Evolutionary conservation across 495 filamentous ascomycete genomes (phyloP), one percentile per base, ranked within the genome.

Genomic region (Bacidia rubella): DNA sequence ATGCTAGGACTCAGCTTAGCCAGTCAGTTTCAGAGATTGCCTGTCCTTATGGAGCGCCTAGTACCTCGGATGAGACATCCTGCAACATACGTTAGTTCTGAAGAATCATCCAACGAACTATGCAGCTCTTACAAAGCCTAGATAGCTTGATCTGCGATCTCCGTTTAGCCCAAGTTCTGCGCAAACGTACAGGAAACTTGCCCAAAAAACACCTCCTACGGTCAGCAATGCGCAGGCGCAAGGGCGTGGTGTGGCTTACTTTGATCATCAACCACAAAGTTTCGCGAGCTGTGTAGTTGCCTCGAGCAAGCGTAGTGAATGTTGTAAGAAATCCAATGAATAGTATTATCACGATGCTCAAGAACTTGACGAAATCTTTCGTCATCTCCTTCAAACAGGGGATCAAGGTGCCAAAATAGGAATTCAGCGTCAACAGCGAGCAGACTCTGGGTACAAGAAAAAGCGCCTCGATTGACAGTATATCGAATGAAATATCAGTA

Each of bases 361-460:
- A 77, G 65, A 95, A 95, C 56, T 90, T 90, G 60, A 92, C 66
- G 61, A 95, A 95, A 54, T 92, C 86, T 68, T 89, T 94, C 19
- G 87, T 89, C 87, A 92, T 92, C 66, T 92, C 87, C 64, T 89
- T 90, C 46, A 94, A 72, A 56, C 88, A 89, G 2, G 87, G 88
- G 52, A 94, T 88, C 68, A 82, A 61, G 41, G 79, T 89, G 52
- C 90, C 90, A 76, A 94, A 95, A 64, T 93, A 97, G 1, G 85
- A 85, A 57, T 89, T 86, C 58, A 97, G 63, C 64, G 86, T 90
- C 46, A 95, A 75, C 45, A 97, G 74, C 19, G 88, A 92, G 68
- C 82, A 97, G 59, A 93, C 83, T 53, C 79, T 76, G 25, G 90
- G 90, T 26, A 95, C 84, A 60, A 97, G 77, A 60, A 97, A 87